A percentile compares a stretch with the other conserved stretches of the same genome.
Conservation (phyloP, 345 rosid species). For the Pistacia vera region DNA sequence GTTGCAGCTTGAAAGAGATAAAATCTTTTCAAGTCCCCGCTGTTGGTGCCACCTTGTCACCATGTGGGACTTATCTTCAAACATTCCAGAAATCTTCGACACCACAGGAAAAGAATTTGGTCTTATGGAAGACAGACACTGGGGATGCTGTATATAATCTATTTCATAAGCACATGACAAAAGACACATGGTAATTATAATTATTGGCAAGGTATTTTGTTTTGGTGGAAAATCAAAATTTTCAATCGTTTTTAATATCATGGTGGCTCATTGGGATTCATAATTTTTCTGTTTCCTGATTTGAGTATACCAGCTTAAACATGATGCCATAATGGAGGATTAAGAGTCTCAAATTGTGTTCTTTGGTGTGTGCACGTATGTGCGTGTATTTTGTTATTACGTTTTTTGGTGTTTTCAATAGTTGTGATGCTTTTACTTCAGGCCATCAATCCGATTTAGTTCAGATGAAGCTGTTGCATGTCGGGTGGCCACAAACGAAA, state of each 20-base stretch:
- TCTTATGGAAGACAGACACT: slow-evolving; percentile 61
- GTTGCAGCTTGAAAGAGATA: slow-evolving; percentile 54
- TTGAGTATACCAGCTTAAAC: background rate
- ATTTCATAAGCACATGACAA: slow-evolving; percentile 80
- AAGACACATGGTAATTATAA: slow-evolving; percentile 65
- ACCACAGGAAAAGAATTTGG: slow-evolving; percentile 83
- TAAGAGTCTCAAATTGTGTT: background rate
- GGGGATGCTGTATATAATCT: slow-evolving; percentile 73
- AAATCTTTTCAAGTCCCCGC: slow-evolving; percentile 59
- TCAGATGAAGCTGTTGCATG: slow-evolving; percentile 83
- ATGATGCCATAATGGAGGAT: background rate
- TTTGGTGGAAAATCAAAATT: background rate
- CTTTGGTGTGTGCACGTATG: background rate
- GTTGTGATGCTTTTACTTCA: slow-evolving; percentile 32
- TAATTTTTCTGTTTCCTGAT: background rate
- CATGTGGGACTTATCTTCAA: slow-evolving; percentile 79
- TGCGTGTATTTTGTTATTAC: background rate
- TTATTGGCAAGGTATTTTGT: background rate
- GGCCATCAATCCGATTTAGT: slow-evolving; percentile 84
- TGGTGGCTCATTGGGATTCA: background rate
- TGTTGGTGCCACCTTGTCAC: slow-evolving; percentile 66
- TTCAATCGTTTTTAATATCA: background rate
- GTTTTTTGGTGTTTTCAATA: slow-evolving; percentile 8
- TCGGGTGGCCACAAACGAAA: slow-evolving; percentile 85
- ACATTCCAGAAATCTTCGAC: slow-evolving; percentile 79